phyloP scores from a whole-genome alignment of 2,329 filamentous ascomycete species.

The Fusarium sp. region DNA sequence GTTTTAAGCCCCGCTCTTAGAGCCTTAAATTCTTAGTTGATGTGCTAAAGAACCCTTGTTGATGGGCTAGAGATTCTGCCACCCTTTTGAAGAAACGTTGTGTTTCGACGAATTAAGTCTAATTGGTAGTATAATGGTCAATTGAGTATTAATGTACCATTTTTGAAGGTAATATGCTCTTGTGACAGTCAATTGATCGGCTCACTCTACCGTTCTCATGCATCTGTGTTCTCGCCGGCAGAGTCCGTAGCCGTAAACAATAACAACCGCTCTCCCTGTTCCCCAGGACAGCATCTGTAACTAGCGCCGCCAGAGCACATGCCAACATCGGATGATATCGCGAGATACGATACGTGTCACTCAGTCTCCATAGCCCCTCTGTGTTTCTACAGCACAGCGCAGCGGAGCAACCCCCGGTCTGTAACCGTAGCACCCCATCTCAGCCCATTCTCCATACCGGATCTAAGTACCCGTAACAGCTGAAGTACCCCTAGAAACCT shows the following conservation, averaged over 20 bases:
- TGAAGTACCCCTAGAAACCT: constrained; percentile 24
- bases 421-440: constrained; percentile 22
- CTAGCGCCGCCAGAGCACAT: constrained; percentile 38
- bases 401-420: constrained; percentile 12
- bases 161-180: not conserved
- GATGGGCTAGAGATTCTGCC: constrained; percentile 24
- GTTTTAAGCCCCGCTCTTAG: constrained; percentile 11
- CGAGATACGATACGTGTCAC: constrained; percentile 45
- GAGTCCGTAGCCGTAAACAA: constrained; percentile 4
- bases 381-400: constrained; percentile 7
- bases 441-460: constrained; percentile 36
- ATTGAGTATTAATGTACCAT: not conserved
- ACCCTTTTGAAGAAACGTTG: constrained; percentile 33
- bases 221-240: not conserved
- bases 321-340: constrained; percentile 49
- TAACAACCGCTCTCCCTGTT: constrained; percentile 23
- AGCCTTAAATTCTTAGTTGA: constrained; percentile 1
- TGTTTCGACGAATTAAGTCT: constrained; percentile 16
- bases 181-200: constrained; percentile 2
- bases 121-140: constrained; percentile 5
- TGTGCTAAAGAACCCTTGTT: constrained; percentile 20
- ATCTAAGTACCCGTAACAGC: constrained; percentile 27
- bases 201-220: not conserved
- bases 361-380: constrained; percentile 14
- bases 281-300: constrained; percentile 35